Evolutionary conservation across 495 filamentous ascomycete species (phyloP), one percentile per base, ranked within the genome.

Genomic region (Penicillium parvum): DNA sequence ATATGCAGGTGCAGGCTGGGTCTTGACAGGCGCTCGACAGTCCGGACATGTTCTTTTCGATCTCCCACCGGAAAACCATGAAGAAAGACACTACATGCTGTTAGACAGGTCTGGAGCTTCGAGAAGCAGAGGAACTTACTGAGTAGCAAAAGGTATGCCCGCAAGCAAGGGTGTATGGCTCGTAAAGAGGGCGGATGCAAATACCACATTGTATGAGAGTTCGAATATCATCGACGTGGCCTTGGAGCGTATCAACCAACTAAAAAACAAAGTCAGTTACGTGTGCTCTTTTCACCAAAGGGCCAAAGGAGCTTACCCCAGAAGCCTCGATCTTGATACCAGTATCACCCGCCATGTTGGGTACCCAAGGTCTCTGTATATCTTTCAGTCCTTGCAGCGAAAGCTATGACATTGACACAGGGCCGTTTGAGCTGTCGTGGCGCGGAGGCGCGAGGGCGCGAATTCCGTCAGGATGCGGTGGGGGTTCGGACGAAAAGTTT

Each of bases 131-230:
- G 12, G 9, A 14, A 58, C 74, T 53, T 43, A 83, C 80, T 30
- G 74, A 79, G 52, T 88, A 88, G 58, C 84, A 88, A 52, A 85
- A 88, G 4, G 84, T 85, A 62, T 88, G 84, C 1, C 84, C 84
- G 50, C 84, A 88, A 28, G 77, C 73, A 28, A 85, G 74, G 14
- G 75, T 83, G 59, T 82, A 88, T 6, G 84, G 84, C 51, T 88
- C 84, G 64, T 84, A 87, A 9, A 88, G 66, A 21, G 83, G 74
- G 15, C 78, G 71, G 26, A 82, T 74, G 48, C 84, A 88, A 37
- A 88, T 82, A 37, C 82, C 79, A 61, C 84, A 88, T 37, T 77
- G 80, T 49, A 84, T 38, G 9, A 75, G 55, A 16, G 43, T 52
- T 27, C 75, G 64, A 32, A 78, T 61, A 43, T 74, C 72, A 41